Evolutionary conservation across 2,329 filamentous ascomycete species (phyloP).

Genomic region (Colletotrichum echinochloae): DNA sequence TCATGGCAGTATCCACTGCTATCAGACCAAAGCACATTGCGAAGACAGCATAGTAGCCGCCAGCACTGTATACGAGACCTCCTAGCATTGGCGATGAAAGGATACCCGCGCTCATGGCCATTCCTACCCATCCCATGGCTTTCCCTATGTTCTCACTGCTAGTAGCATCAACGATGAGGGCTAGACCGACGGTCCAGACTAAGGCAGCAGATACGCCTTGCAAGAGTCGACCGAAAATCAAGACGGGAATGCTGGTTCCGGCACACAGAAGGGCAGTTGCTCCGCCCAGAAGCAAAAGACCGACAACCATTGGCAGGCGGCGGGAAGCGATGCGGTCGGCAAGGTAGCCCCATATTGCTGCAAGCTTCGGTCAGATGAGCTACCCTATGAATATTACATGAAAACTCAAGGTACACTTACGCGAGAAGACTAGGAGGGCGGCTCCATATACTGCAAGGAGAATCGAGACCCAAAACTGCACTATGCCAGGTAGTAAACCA

Average conservation of each 20-base stretch:
- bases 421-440: background rate
- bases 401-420: background rate
- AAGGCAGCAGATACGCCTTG: constrained; percentile 51
- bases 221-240: constrained; percentile 49
- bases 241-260: constrained; percentile 46
- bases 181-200: constrained; percentile 53
- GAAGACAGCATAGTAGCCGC: constrained; percentile 51
- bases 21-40: constrained; percentile 48
- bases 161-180: constrained; percentile 51
- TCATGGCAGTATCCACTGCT: constrained; percentile 49
- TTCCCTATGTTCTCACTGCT: constrained; percentile 48
- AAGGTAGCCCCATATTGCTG: constrained; percentile 52
- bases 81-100: constrained; percentile 50
- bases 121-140: constrained; percentile 48
- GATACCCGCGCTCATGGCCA: constrained; percentile 49
- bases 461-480: background rate
- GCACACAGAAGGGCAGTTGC: constrained; percentile 50
- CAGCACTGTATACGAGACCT: constrained; percentile 49
- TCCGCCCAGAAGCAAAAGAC: constrained; percentile 47
- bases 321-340: constrained; percentile 51
- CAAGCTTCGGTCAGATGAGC: background rate
- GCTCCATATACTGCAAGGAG: background rate
- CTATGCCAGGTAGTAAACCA: background rate
- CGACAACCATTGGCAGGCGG: constrained; percentile 50
- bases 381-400: background rate